phyloP scores from a whole-genome alignment of 306 rosid species.

The Pyrus communis region DNA sequence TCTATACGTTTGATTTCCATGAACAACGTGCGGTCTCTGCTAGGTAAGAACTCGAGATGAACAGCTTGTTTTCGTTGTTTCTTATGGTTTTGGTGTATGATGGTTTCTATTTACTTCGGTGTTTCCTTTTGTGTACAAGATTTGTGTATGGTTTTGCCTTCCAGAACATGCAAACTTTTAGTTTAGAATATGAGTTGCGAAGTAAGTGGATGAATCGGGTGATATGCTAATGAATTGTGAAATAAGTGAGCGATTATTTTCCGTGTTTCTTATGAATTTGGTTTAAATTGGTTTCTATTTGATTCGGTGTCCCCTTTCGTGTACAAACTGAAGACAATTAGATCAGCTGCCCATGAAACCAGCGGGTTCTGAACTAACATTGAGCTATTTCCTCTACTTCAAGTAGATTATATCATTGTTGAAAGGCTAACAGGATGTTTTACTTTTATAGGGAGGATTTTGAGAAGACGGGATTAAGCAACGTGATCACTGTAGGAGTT shows the following conservation, averaged over 20 bases:
- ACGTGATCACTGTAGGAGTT: conserved; percentile 59
- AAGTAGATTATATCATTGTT: neutral
- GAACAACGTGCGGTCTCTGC: conserved; percentile 85
- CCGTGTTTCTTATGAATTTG: too few relatives aligned
- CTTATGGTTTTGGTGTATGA: neutral
- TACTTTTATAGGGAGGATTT: conserved; percentile 57
- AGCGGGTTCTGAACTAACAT: neutral
- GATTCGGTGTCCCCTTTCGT: too few relatives aligned
- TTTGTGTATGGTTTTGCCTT: neutral
- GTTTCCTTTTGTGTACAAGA: neutral
- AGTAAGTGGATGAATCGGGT: neutral
- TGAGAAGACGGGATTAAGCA: conserved; percentile 71
- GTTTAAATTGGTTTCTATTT: too few relatives aligned
- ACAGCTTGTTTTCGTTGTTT: neutral
- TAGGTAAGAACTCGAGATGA: conserved; percentile 39
- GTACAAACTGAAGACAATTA: neutral
- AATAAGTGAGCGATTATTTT: too few relatives aligned
- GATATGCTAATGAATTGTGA: too few relatives aligned
- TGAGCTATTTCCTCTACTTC: neutral
- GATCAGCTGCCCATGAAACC: neutral
- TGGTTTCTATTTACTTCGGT: neutral
- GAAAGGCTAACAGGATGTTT: conserved; percentile 6
- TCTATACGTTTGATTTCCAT: conserved; percentile 80
- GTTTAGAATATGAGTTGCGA: neutral
- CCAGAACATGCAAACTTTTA: neutral